These are phyloP conservation scores for Colletotrichum filicis DNA, from an alignment of 2,329 filamentous ascomycete species.

Conservation along the genomic window DNA sequence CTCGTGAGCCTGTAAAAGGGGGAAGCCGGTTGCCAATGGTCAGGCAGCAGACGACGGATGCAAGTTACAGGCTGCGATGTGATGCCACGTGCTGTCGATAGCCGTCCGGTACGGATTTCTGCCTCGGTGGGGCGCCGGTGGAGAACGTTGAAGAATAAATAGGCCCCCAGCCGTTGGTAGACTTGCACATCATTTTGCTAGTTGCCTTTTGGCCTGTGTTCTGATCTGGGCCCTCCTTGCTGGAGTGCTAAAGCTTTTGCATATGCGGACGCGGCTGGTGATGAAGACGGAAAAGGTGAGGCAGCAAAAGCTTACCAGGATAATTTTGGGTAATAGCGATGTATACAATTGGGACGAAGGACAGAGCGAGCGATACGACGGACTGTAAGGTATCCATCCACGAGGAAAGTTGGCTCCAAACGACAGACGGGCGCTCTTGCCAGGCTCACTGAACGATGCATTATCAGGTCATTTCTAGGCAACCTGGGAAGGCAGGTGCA, in stretches of 20 bases:
- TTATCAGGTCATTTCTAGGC: background rate
- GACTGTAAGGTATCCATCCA: too few relatives aligned
- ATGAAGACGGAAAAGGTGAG: background rate
- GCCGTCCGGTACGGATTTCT: background rate
- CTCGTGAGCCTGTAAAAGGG: background rate
- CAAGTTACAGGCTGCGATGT: background rate
- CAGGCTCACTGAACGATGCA: background rate
- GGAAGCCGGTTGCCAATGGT: too few relatives aligned
- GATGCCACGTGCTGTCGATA: constrained; percentile 12
- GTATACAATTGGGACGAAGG: too few relatives aligned
- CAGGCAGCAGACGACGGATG: background rate
- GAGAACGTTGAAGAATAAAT: background rate
- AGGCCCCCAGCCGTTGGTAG: background rate
- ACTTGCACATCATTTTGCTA: background rate
- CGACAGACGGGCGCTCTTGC: background rate
- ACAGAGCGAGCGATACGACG: too few relatives aligned
- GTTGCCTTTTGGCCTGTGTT: background rate
- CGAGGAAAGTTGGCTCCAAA: background rate
- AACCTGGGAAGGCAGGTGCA: background rate
- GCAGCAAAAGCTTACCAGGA: background rate
- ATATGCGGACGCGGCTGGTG: background rate
- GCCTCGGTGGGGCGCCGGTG: background rate
- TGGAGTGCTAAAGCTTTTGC: background rate
- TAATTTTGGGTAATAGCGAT: background rate
- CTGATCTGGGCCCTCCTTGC: background rate